Base-by-base conservation (phyloP, 2,329 filamentous ascomycete genomes). In the Clonostachys sp. region DNA sequence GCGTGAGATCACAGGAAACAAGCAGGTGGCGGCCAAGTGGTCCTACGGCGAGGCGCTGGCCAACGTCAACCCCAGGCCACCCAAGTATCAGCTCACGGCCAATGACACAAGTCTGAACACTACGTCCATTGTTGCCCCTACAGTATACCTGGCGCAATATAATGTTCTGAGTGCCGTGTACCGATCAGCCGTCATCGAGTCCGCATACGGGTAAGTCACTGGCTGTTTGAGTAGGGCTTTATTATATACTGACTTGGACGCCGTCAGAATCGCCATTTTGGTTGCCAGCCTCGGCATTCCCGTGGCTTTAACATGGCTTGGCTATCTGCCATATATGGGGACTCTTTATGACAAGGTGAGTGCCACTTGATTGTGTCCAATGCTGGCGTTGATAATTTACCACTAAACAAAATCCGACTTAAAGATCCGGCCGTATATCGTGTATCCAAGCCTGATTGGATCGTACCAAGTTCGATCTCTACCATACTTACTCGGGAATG, bases 401-500 rank as follows among this genome's bases (percentile, higher is more conserved):
- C 4, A 5, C 24, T 30, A 4, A 30, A 10, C 24, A 10, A 30
- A 30, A 4, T 30, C 4, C 8, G 4, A 30, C 8, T 30, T 10
- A 1, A 10, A 30, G 24, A 30, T 42, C 2, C 20, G 16, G 3
- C 46, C 46, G 2, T 47, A 47, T 33, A 7, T 47, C 1, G 18
- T 47, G 12, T 44, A 34, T 17, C 46, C 46, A 8, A 44, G 41
- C 16, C 8, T 34, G n/a, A 18, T 47, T 18, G 38, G 46, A 8
- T 10, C 38, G 10, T 47, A 44, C 34, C n/a, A 38, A 17, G 41
- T 47, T 12, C 41, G 41, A 8, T 34, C 40, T 38, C 41, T 47
- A 6, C 46, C 46, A 3, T 47, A 35, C 30, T 16, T 33, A 44
- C 38, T 65, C 2, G 61, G 54, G 2, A 55, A 61, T 7, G 48